A percentile compares a stretch with the other conserved stretches of the same genome.
phyloP scores from a whole-genome alignment of 2,329 filamentous ascomycete genomes.

The Stagonosporopsis rhizophila region DNA sequence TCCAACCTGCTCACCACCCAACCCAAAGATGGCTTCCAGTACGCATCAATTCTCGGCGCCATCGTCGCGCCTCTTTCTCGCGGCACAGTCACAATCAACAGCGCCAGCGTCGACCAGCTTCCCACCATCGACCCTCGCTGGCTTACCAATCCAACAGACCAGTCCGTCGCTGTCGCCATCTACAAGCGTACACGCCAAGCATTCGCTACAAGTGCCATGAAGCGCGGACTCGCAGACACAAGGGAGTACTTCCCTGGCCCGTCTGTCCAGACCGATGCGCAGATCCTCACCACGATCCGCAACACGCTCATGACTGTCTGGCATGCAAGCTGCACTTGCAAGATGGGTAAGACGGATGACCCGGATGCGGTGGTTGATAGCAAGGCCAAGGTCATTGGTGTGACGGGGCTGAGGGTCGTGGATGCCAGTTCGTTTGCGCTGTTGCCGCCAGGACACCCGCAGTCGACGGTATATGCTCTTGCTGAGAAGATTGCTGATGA shows the following conservation, averaged over 20 bases:
- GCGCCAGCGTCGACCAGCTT: constrained; percentile 28
- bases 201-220: constrained; percentile 31
- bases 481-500: constrained; percentile 40
- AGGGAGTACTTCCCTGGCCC: constrained; percentile 35
- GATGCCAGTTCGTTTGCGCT: constrained; percentile 44
- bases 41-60: constrained; percentile 41
- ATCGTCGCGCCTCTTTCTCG: constrained; percentile 46
- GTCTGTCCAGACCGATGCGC: constrained; percentile 10
- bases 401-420: constrained; percentile 42
- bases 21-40: constrained; percentile 39
- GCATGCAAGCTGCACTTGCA: constrained; percentile 38
- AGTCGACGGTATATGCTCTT: constrained; percentile 31
- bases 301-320: constrained; percentile 25
- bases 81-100: constrained; percentile 46
- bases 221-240: constrained; percentile 1
- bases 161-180: constrained; percentile 40
- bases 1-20: constrained; percentile 25
- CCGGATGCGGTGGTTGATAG: constrained; percentile 45
- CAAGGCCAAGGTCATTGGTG: constrained; percentile 43
- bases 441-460: constrained; percentile 48
- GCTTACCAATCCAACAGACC: constrained; percentile 38
- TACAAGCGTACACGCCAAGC: constrained; percentile 42
- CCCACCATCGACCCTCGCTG: constrained; percentile 24
- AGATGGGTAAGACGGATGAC: constrained; percentile 40
- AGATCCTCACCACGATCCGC: constrained; percentile 1